Evolutionary conservation across 805 yeast species (phyloP).

Genomic region (Torulaspora quercuum): DNA sequence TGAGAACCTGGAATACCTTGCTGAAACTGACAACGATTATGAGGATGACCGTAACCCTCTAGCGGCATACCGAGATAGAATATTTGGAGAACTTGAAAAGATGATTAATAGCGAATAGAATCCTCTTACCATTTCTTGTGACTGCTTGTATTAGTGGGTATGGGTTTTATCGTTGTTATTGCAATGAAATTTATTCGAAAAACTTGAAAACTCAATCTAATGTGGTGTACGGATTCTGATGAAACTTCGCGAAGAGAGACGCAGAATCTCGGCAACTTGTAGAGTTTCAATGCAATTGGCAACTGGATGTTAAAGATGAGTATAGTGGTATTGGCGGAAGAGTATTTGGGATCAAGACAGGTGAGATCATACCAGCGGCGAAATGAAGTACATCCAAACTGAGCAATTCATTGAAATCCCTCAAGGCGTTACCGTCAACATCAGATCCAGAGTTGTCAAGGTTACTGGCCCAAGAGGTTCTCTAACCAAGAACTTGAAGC

Average conservation of each 20-base stretch:
- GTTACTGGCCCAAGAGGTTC: slow-evolving; percentile 99
- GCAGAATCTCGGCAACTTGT: slow-evolving; percentile 7
- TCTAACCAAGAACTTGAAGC: slow-evolving; percentile 84
- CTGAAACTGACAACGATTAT: slow-evolving; percentile 51
- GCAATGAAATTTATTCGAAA: not conserved
- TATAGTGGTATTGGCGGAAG: not conserved
- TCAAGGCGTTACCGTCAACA: slow-evolving; percentile 86
- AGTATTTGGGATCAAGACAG: not conserved
- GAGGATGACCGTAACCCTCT: slow-evolving; percentile 55
- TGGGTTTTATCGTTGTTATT: slow-evolving; percentile 2
- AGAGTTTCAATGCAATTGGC: slow-evolving; percentile 1
- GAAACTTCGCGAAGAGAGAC: slow-evolving; percentile 7
- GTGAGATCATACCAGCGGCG: slow-evolving; percentile 11
- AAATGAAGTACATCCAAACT: slow-evolving; percentile 82
- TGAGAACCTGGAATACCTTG: slow-evolving; percentile 54
- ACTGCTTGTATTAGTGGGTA: slow-evolving; percentile 4
- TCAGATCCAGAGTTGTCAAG: slow-evolving; percentile 85
- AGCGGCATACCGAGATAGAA: slow-evolving; percentile 61
- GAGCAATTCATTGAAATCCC: slow-evolving; percentile 83
- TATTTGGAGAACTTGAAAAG: slow-evolving; percentile 53
- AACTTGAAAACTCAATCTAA: not conserved
- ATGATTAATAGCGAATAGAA: slow-evolving; percentile 43
- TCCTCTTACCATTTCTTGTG: slow-evolving; percentile 1
- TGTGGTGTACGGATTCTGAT: slow-evolving; percentile 8
- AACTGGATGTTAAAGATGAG: not conserved